Percentiles rank a stretch among this genome's conserved stretches.
Evolutionary conservation across 1,284 basidiomycete genomes (phyloP).

Genomic region (Athelia psychrophila): DNA sequence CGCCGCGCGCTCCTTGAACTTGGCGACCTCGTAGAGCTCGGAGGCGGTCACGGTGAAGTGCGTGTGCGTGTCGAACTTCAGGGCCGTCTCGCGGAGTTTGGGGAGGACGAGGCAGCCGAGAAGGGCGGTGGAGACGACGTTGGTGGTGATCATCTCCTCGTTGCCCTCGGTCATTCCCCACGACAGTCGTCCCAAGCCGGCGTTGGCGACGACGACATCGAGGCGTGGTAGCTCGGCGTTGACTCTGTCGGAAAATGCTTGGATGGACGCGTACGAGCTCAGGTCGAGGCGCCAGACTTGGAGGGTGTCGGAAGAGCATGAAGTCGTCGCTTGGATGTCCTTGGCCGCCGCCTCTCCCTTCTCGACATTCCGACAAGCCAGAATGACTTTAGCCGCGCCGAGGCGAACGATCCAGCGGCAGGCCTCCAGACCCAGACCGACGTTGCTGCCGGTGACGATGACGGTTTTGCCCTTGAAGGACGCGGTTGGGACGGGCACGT

Average conservation of each 20-base stretch:
- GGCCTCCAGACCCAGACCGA: not conserved
- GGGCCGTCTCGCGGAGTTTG: too few relatives aligned
- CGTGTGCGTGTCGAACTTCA: too few relatives aligned
- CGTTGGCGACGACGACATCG: not conserved
- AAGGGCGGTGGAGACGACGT: too few relatives aligned
- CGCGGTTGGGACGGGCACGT: too few relatives aligned
- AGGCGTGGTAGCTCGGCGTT: not conserved
- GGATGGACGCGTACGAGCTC: not conserved
- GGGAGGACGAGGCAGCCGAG: too few relatives aligned
- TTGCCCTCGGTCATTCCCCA: too few relatives aligned
- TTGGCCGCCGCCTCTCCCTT: not conserved
- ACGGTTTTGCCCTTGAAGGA: not conserved
- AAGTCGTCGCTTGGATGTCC: not conserved
- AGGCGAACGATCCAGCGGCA: not conserved
- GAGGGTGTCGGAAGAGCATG: not conserved
- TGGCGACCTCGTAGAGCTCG: constrained; percentile 22
- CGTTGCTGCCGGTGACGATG: not conserved
- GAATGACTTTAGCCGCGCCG: not conserved
- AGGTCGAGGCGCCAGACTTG: not conserved
- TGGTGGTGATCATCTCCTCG: too few relatives aligned
- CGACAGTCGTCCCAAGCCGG: not conserved
- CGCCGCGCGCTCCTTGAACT: constrained; percentile 33
- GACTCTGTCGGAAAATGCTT: not conserved
- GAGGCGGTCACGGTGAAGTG: constrained; percentile 32
- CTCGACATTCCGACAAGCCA: not conserved